A percentile compares a stretch with the other conserved stretches of the same genome.
These are phyloP conservation scores for Salix viminalis DNA, from an alignment of 345 rosid genomes.

Conservation along the genomic window DNA sequence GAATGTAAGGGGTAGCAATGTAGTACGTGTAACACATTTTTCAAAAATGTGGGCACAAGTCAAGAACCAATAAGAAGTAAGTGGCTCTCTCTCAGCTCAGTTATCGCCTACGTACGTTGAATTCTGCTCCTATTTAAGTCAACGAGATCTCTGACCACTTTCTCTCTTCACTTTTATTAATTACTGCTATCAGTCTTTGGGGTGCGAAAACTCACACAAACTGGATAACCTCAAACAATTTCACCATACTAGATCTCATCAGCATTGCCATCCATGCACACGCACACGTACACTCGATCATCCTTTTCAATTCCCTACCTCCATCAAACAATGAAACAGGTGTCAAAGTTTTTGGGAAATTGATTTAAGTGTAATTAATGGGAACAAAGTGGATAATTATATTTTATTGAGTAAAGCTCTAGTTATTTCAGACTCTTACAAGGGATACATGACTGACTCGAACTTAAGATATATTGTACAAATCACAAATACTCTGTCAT, in stretches of 20 bases:
- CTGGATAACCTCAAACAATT: conserved; percentile 13
- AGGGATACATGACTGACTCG: too few relatives aligned
- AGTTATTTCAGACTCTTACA: fast-evolving
- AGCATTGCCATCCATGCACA: background rate
- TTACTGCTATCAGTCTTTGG: conserved; percentile 11
- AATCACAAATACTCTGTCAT: too few relatives aligned
- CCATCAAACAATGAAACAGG: too few relatives aligned
- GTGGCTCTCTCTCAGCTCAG: background rate
- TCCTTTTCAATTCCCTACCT: too few relatives aligned
- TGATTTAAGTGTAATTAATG: background rate
- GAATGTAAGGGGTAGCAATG: background rate
- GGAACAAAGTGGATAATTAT: background rate
- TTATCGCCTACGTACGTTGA: conserved; percentile 2
- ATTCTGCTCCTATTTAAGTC: background rate
- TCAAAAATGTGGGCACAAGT: conserved; percentile 14
- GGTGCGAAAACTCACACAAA: background rate
- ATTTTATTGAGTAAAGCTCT: too few relatives aligned
- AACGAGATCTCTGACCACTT: conserved; percentile 2
- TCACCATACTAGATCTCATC: background rate
- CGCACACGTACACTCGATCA: too few relatives aligned
- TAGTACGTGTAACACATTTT: conserved; percentile 1
- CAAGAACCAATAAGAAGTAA: conserved; percentile 1
- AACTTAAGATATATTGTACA: too few relatives aligned
- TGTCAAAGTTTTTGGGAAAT: background rate
- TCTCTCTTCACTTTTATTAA: background rate